These are phyloP conservation scores for Tulasnella calospora DNA, from an alignment of 768 basidiomycete species.

Conservation along the genomic window DNA sequence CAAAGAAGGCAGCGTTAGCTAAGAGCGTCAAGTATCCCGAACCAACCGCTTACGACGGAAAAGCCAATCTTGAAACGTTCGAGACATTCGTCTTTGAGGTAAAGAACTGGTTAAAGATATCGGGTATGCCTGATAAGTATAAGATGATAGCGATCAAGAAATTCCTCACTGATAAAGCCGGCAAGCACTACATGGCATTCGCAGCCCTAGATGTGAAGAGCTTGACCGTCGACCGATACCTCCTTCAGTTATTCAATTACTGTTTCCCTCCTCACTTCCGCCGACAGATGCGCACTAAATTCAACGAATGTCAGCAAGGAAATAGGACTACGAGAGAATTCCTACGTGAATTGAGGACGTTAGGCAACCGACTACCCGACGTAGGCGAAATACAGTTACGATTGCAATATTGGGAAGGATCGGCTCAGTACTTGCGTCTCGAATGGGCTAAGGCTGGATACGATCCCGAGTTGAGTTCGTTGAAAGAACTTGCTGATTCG, in stretches of 20 bases:
- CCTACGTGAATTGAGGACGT: background rate
- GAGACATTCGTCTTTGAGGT: background rate
- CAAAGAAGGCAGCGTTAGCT: too few species aligned
- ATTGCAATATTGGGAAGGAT: background rate
- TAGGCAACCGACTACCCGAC: background rate
- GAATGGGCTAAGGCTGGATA: background rate
- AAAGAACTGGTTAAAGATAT: background rate
- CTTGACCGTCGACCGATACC: background rate
- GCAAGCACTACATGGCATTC: background rate
- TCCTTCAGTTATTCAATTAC: background rate
- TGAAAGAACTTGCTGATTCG: too few species aligned
- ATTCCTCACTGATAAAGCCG: background rate
- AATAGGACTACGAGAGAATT: background rate
- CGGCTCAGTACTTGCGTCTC: background rate
- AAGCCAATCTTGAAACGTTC: background rate
- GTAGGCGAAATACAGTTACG: background rate
- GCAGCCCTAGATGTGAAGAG: background rate
- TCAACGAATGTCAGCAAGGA: background rate
- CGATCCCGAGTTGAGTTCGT: too few species aligned
- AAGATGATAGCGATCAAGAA: background rate
- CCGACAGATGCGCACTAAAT: background rate
- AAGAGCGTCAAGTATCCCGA: too few species aligned
- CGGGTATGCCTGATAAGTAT: background rate
- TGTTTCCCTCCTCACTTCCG: slow-evolving; percentile 2
- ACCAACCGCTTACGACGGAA: background rate